Percentiles rank a stretch among this genome's conserved stretches.
These are phyloP conservation scores for Bromus sterilis DNA, from an alignment of 176 grass and related monocot genomes.

Conservation along the genomic window DNA sequence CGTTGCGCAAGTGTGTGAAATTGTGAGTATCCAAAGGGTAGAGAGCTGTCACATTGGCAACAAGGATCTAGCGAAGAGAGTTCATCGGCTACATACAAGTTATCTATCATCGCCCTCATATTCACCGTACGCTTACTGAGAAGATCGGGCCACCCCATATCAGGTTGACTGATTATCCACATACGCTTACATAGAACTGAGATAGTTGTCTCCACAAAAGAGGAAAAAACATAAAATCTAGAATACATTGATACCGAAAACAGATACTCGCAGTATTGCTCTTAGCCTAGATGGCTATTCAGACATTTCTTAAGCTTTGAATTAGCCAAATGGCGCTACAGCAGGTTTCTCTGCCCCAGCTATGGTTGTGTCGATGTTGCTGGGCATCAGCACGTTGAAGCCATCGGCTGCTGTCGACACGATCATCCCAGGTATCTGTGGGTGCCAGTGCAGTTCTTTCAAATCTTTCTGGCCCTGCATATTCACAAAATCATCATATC, in stretches of 20 bases:
- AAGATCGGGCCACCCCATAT: too few species aligned
- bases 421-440: constrained; percentile 83
- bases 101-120: too few species aligned
- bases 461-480: constrained; percentile 81
- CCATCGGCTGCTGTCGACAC: constrained; percentile 69
- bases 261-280: background rate
- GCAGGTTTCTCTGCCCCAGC: constrained; percentile 11
- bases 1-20: too few species aligned
- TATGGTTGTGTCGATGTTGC: constrained; percentile 73
- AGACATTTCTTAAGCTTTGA: background rate
- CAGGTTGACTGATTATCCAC: background rate
- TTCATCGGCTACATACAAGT: too few species aligned
- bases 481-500: constrained; percentile 20
- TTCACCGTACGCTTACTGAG: too few species aligned
- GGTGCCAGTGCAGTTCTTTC: constrained; percentile 94
- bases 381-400: constrained; percentile 81
- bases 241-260: background rate
- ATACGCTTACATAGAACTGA: background rate
- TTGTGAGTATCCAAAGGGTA: too few species aligned
- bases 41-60: too few species aligned
- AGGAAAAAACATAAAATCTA: background rate
- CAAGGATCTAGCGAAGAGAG: too few species aligned
- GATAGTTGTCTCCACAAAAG: background rate
- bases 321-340: background rate
- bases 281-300: background rate